These are phyloP conservation scores for Pseudozyma hubeiensis DNA, from an alignment of 1,284 basidiomycete genomes.

Conservation along the genomic window DNA sequence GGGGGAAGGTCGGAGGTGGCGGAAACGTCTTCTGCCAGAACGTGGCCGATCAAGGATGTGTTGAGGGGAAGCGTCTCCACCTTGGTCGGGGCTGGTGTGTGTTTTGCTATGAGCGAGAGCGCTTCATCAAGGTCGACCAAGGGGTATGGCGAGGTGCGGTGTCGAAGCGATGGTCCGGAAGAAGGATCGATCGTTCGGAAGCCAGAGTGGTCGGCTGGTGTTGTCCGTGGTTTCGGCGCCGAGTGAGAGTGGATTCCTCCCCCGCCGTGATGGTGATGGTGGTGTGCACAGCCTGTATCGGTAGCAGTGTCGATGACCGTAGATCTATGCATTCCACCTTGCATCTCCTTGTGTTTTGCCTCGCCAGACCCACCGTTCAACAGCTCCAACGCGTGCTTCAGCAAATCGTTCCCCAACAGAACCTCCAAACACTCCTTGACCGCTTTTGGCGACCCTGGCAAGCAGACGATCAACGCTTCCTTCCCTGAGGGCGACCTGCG, in stretches of 20 bases:
- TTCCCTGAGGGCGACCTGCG: background rate
- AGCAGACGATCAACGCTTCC: slow-evolving; percentile 78
- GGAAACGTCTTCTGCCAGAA: slow-evolving; percentile 80
- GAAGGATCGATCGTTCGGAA: slow-evolving; percentile 78
- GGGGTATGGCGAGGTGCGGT: slow-evolving; percentile 78
- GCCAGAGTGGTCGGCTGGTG: slow-evolving; percentile 27
- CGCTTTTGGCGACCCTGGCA: slow-evolving; percentile 86
- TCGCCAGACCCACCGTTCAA: slow-evolving; percentile 78
- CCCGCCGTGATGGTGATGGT: slow-evolving; percentile 52
- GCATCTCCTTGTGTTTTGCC: slow-evolving; percentile 72
- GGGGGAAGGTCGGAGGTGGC: slow-evolving; percentile 73
- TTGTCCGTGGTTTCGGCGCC: slow-evolving; percentile 46
- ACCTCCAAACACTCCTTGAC: slow-evolving; percentile 81
- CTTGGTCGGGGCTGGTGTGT: slow-evolving; percentile 69
- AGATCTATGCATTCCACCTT: slow-evolving; percentile 15
- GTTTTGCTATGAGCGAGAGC: slow-evolving; percentile 73
- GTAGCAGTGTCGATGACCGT: slow-evolving; percentile 10
- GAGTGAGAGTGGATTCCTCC: slow-evolving; percentile 36
- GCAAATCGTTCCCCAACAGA: slow-evolving; percentile 73
- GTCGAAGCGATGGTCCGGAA: slow-evolving; percentile 53
- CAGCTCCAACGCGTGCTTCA: slow-evolving; percentile 80
- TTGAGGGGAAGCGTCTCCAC: slow-evolving; percentile 55
- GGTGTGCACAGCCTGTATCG: slow-evolving; percentile 29
- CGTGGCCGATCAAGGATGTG: slow-evolving; percentile 74
- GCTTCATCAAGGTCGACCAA: slow-evolving; percentile 78